A percentile compares a stretch with the other conserved stretches of the same genome.
Conservation (phyloP, 768 basidiomycete species). For the Rhizopogon vulgaris region DNA sequence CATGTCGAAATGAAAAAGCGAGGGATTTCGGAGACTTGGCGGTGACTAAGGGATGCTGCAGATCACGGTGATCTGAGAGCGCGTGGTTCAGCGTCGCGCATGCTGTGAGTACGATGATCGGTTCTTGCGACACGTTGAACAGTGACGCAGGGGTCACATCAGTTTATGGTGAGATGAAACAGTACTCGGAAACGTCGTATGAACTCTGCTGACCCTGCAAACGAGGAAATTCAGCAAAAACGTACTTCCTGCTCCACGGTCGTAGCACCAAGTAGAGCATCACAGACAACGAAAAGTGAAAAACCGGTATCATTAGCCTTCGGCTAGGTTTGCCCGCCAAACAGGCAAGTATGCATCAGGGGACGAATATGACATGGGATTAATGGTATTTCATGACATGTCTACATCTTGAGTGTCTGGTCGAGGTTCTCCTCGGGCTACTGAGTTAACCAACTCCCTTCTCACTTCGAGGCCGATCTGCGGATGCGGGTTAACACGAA, state of each 20-base stretch:
- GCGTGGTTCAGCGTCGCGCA: background rate
- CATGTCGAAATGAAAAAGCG: no score
- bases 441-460: slow-evolving; percentile 82
- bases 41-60: no score
- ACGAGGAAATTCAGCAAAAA: background rate
- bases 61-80: background rate
- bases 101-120: background rate
- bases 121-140: background rate
- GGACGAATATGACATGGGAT: background rate
- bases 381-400: slow-evolving; percentile 39
- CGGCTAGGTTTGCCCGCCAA: no score
- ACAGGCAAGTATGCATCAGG: background rate
- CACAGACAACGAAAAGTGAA: background rate
- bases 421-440: slow-evolving; percentile 77
- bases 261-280: background rate
- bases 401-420: slow-evolving; percentile 58
- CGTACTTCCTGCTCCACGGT: background rate
- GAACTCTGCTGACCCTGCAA: background rate
- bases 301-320: no score
- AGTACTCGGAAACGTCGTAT: background rate
- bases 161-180: background rate
- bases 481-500: slow-evolving; percentile 78
- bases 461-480: slow-evolving; percentile 89
- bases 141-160: background rate
- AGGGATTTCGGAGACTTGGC: no score